phyloP scores from a whole-genome alignment of 441 rosid genomes.

The Daphne laureola region DNA sequence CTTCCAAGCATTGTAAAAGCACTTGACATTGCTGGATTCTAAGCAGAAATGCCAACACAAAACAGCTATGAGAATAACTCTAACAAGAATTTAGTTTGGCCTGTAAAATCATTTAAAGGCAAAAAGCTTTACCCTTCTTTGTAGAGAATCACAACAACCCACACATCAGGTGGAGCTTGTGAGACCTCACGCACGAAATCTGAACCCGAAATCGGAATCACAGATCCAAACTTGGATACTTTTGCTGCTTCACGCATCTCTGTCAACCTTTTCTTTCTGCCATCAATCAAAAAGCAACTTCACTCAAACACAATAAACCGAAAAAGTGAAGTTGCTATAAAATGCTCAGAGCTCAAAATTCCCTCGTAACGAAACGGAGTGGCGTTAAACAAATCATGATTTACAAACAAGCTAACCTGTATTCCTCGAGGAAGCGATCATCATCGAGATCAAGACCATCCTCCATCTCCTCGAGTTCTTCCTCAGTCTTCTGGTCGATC shows the following conservation, averaged over 20 bases:
- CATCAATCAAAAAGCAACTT: constrained; percentile 10
- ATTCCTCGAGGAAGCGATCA: constrained; percentile 89
- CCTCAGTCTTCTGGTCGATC: constrained; percentile 68
- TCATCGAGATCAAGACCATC: constrained; percentile 81
- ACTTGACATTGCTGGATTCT: constrained; percentile 72
- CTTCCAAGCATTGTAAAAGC: constrained; percentile 72
- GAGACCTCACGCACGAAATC: constrained; percentile 93
- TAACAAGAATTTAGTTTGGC: neutral
- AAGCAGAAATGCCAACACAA: constrained; percentile 6
- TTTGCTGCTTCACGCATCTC: constrained; percentile 79
- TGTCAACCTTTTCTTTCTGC: constrained; percentile 84
- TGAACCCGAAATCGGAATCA: constrained; percentile 77
- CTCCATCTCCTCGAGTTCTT: constrained; percentile 81
- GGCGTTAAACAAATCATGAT: neutral
- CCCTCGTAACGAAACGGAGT: too few species aligned
- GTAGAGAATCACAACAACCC: constrained; percentile 92
- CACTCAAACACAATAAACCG: neutral
- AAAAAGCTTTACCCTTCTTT: constrained; percentile 66
- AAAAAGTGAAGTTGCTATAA: neutral
- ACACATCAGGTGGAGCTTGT: constrained; percentile 82
- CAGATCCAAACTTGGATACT: constrained; percentile 59
- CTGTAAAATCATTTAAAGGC: neutral
- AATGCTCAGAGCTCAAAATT: too few species aligned
- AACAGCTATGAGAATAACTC: neutral
- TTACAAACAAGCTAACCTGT: constrained; percentile 40